Percentiles rank a stretch among this genome's conserved stretches.
Evolutionary conservation across 495 filamentous ascomycete species (phyloP).

Genomic region (Friedmanniomyces simplex): DNA sequence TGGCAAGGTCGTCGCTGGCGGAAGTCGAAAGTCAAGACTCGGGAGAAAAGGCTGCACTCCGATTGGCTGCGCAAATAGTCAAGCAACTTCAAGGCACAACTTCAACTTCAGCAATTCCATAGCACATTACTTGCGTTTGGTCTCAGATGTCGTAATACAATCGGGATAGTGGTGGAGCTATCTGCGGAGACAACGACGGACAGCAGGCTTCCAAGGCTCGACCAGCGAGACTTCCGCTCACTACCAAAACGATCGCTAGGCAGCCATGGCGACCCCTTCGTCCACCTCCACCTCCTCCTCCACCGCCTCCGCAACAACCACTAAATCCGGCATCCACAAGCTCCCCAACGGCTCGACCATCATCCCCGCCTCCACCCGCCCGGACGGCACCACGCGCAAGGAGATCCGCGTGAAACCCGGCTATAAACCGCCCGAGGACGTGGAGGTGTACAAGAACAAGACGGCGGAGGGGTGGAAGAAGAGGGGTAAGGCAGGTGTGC

Average conservation of each 20-base stretch:
- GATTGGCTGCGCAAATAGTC: too few species aligned
- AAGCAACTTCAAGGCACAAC: too few species aligned
- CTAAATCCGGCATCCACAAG: slow-evolving; percentile 68
- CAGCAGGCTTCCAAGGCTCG: too few species aligned
- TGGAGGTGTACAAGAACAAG: slow-evolving; percentile 91
- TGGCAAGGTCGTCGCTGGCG: not conserved
- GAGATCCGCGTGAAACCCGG: slow-evolving; percentile 90
- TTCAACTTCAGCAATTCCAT: too few species aligned
- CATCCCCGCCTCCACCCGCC: slow-evolving; percentile 75
- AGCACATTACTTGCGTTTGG: too few species aligned
- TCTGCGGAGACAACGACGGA: too few species aligned
- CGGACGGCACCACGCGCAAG: slow-evolving; percentile 79
- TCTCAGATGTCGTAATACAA: too few species aligned
- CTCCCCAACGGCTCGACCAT: slow-evolving; percentile 63
- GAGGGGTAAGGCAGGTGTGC: slow-evolving; percentile 64
- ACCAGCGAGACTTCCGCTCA: too few species aligned
- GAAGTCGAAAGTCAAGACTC: not conserved
- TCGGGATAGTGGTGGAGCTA: too few species aligned
- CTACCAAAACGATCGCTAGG: too few species aligned
- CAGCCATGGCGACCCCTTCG: not conserved
- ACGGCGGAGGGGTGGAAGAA: slow-evolving; percentile 79
- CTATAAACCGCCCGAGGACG: slow-evolving; percentile 90
- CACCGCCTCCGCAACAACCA: slow-evolving; percentile 28
- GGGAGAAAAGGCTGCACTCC: not conserved
- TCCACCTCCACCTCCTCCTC: slow-evolving; percentile 4